Conservation (phyloP, 2,329 filamentous ascomycete species). For the Hawksworthiomyces lignivorus region DNA sequence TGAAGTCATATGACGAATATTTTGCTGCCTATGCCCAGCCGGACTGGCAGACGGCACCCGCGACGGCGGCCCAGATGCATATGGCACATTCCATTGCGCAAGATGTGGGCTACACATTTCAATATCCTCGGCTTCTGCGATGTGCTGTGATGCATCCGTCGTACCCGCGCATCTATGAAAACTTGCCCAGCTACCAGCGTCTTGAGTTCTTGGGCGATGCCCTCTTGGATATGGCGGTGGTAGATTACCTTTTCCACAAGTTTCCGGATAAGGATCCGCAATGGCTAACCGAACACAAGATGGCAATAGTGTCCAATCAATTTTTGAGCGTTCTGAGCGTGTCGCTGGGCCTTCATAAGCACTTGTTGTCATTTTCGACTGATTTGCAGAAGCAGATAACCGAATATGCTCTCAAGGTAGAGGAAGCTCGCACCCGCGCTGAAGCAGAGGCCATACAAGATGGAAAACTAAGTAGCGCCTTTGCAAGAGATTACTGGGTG, state of each 20-base stretch:
- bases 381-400: slow-evolving; percentile 37
- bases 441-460: slow-evolving; percentile 25
- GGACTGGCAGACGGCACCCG: slow-evolving; percentile 55
- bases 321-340: slow-evolving; percentile 81
- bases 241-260: slow-evolving; percentile 71
- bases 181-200: slow-evolving; percentile 81
- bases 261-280: slow-evolving; percentile 80
- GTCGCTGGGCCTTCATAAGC: slow-evolving; percentile 66
- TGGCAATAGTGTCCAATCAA: slow-evolving; percentile 97
- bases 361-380: slow-evolving; percentile 52
- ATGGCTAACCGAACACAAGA: slow-evolving; percentile 98
- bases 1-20: slow-evolving; percentile 67
- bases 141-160: slow-evolving; percentile 88
- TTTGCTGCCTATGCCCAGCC: slow-evolving; percentile 60
- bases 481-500: slow-evolving; percentile 62
- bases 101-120: slow-evolving; percentile 57
- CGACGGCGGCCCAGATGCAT: slow-evolving; percentile 61
- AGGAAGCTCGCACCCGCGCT: slow-evolving; percentile 29
- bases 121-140: slow-evolving; percentile 64
- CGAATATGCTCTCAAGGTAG: slow-evolving; percentile 51
- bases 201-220: slow-evolving; percentile 90
- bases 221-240: slow-evolving; percentile 75
- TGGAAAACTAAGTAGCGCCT: slow-evolving; percentile 29
- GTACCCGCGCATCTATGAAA: slow-evolving; percentile 64
- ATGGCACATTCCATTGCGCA: slow-evolving; percentile 57